A percentile compares a stretch with the other conserved stretches of the same genome.
phyloP scores from a whole-genome alignment of 257 asterid species.

The Fraxinus excelsior region DNA sequence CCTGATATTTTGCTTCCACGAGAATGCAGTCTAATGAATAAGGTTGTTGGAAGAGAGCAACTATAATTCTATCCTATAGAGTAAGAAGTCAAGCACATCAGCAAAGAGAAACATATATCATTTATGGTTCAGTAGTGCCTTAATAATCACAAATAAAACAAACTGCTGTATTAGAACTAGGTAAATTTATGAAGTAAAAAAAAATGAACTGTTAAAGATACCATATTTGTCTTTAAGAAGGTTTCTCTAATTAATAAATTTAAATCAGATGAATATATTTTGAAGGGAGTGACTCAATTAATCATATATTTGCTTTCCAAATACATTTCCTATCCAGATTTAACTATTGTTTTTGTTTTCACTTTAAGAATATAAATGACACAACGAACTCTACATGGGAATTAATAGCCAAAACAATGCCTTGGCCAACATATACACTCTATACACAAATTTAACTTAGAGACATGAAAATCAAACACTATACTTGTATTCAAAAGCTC shows the following conservation, averaged over 20 bases:
- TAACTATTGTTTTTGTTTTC: too few relatives aligned
- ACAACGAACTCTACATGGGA: not conserved
- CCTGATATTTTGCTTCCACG: conserved; percentile 98
- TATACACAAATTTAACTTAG: not conserved
- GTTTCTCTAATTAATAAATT: too few relatives aligned
- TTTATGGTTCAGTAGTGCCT: not conserved
- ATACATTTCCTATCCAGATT: too few relatives aligned
- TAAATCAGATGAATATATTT: too few relatives aligned
- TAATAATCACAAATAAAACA: not conserved
- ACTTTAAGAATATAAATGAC: too few relatives aligned
- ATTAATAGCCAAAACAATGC: not conserved
- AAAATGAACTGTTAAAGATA: too few relatives aligned
- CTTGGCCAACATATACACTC: too few relatives aligned
- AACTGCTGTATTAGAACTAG: too few relatives aligned
- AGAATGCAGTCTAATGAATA: conserved; percentile 97
- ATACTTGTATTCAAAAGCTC: not conserved
- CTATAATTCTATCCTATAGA: conserved; percentile 81
- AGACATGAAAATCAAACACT: not conserved
- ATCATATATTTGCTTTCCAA: too few relatives aligned
- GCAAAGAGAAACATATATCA: not conserved
- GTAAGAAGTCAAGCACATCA: conserved; percentile 24
- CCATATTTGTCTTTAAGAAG: too few relatives aligned
- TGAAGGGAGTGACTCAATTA: too few relatives aligned
- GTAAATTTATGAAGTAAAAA: too few relatives aligned
- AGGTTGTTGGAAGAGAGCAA: conserved; percentile 98